phyloP scores from a whole-genome alignment of 192 early-diverging fungal species.

The Mortierella alpina region DNA sequence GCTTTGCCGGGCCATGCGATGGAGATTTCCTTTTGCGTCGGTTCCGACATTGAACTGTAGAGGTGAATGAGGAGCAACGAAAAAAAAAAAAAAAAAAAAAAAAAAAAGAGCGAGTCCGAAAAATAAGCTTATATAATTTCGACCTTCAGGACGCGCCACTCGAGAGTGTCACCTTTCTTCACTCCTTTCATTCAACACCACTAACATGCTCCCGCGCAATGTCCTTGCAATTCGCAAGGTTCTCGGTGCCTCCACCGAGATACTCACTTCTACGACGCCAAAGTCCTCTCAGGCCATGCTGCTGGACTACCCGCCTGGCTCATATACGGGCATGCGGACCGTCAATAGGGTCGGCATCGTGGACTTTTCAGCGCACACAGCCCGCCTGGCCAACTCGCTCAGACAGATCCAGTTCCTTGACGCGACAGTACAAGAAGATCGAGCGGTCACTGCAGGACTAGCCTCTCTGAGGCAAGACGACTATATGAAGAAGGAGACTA shows the following conservation, averaged over 20 bases:
- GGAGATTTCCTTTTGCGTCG: constrained; percentile 35
- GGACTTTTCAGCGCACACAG: constrained; percentile 64
- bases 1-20: constrained; percentile 33
- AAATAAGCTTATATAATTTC: neutral
- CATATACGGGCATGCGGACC: constrained; percentile 76
- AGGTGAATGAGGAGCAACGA: neutral
- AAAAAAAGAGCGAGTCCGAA: constrained; percentile 5
- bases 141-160: neutral
- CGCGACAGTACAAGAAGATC: neutral
- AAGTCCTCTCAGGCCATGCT: constrained; percentile 27
- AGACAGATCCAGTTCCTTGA: constrained; percentile 55
- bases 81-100: constrained; percentile 1
- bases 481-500: constrained; percentile 12
- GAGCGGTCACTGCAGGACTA: constrained; percentile 26
- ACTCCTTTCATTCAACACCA: neutral
- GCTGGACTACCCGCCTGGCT: constrained; percentile 56
- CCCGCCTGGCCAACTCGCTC: constrained; percentile 63
- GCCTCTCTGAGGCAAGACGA: constrained; percentile 17
- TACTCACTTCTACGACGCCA: constrained; percentile 12
- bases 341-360: constrained; percentile 61
- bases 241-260: constrained; percentile 17
- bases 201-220: constrained; percentile 22
- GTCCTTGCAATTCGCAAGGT: constrained; percentile 22
- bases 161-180: neutral
- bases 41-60: constrained; percentile 29